A percentile compares a stretch with the other conserved stretches of the same genome.
Evolutionary conservation across 352 stramenopile species (phyloP).

Genomic region (Elongisporangium prolatum): DNA sequence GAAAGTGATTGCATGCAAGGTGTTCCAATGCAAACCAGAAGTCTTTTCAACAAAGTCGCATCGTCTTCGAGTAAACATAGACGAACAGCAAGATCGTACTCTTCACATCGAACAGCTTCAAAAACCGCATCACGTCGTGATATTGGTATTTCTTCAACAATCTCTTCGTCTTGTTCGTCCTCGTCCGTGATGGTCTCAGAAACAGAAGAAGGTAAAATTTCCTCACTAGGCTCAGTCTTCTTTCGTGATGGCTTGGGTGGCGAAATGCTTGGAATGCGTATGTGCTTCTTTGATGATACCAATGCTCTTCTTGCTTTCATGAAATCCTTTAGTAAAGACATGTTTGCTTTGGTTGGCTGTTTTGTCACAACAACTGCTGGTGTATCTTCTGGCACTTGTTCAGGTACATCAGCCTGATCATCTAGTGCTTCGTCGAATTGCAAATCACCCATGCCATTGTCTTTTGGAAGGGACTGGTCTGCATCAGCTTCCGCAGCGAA

Average conservation of each 20-base stretch:
- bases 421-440: not conserved
- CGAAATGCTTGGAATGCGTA: constrained; percentile 15
- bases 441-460: not conserved
- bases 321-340: constrained; percentile 23
- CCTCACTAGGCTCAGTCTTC: constrained; percentile 1
- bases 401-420: not conserved
- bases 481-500: not conserved
- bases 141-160: constrained; percentile 12
- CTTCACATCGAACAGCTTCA: constrained; percentile 27
- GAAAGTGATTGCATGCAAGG: constrained; percentile 35
- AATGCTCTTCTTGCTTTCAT: constrained; percentile 15
- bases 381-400: not conserved
- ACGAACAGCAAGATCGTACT: constrained; percentile 47
- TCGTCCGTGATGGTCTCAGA: constrained; percentile 2
- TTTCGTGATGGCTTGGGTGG: constrained; percentile 7
- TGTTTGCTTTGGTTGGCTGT: not conserved
- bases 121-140: constrained; percentile 36
- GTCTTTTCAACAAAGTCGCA: constrained; percentile 27
- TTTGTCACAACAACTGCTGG: not conserved
- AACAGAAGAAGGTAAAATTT: not conserved
- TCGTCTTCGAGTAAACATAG: constrained; percentile 56
- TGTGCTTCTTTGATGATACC: constrained; percentile 3
- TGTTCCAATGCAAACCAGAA: constrained; percentile 21
- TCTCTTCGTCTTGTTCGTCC: constrained; percentile 4
- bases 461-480: not conserved